Base-by-base conservation (phyloP, 208 protist species). In the Wallacemonas rigidus region DNA sequence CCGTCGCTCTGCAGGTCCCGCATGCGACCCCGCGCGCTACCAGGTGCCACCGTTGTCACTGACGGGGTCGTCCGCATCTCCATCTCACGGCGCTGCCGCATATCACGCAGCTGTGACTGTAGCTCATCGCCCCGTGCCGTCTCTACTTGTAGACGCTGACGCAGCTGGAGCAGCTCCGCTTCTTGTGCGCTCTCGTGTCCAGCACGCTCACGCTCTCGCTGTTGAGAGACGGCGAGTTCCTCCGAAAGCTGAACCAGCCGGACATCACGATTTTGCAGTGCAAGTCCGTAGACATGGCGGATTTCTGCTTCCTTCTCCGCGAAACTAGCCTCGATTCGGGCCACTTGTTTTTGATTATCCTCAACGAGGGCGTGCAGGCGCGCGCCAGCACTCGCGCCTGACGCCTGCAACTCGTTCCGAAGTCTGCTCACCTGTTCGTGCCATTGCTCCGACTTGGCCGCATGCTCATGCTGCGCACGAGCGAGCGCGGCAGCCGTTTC, bases 241-340 rank as follows among this genome's bases (percentile, higher is more conserved):
- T 89, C 81, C 0, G 80, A 82, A 2, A 89, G 74, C 64, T 88
- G 83, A 0, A 80, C 82, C 53, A 92, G 72, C 26, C 86, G 86
- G 41, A 91, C 68, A 53, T 91, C 86, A 9, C 86, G 75, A n/a
- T 83, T 69, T 41, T 91, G 83, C 43, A 89, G 56, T 1, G 81
- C 75, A 35, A 67, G 50, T 5, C 76, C 72, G 67, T 89, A 89
- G 26, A 89, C 67, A 1, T 65, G 51, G 4, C 75, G 73, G 51
- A 89, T 44, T 44, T 89, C 79, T 3, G 65, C 72, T 40, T 89
- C 81, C 36, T 82, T 83, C 67, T 74, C 64, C 0, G 64, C 54
- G 55, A 80, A 65, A 12, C 54, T 58, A 15, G 71, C 55, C 58
- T 91, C 76, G 9, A 85, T 63, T 1, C 67, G 62, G 26, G 43